A percentile compares a stretch with the other conserved stretches of the same genome.
Conservation (phyloP, 164 flowering plant species). For the Litsea cubeba region DNA sequence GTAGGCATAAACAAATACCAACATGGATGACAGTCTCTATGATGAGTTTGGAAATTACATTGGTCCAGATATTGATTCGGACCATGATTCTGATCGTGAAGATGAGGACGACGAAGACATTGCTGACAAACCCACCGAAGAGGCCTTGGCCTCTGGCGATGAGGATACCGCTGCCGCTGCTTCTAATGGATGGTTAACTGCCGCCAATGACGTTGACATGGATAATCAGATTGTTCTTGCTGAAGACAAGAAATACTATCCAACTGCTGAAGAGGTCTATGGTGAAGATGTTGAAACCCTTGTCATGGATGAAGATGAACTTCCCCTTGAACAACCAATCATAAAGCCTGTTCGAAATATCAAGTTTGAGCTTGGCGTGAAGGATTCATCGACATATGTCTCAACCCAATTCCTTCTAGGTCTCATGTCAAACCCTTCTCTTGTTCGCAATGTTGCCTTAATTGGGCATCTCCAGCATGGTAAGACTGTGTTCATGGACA, state of each 20-base stretch:
- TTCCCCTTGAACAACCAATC: constrained; percentile 81
- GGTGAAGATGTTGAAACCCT: constrained; percentile 97
- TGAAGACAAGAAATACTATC: constrained; percentile 85
- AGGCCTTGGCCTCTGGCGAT: constrained; percentile 40
- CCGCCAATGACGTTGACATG: constrained; percentile 75
- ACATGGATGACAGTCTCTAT: constrained; percentile 88
- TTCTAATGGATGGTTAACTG: constrained; percentile 79
- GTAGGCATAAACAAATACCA: background rate
- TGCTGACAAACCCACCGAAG: constrained; percentile 38
- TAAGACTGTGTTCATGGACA: constrained; percentile 95
- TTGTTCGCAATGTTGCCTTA: constrained; percentile 93
- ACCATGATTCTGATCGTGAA: constrained; percentile 61
- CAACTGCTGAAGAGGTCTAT: constrained; percentile 60
- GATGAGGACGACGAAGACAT: constrained; percentile 55
- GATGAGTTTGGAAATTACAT: constrained; percentile 99
- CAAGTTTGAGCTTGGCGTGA: constrained; percentile 89
- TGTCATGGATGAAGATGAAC: constrained; percentile 98
- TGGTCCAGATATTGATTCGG: constrained; percentile 98
- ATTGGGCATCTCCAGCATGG: constrained; percentile 94
- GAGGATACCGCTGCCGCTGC: constrained; percentile 38
- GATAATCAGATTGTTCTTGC: constrained; percentile 92
- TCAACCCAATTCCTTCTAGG: constrained; percentile 87
- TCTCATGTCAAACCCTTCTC: constrained; percentile 82
- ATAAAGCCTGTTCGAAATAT: constrained; percentile 80
- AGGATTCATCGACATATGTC: constrained; percentile 86